Evolutionary conservation across 768 basidiomycete species (phyloP), one percentile per base, ranked within the genome.

Genomic region (Auricularia sp.): DNA sequence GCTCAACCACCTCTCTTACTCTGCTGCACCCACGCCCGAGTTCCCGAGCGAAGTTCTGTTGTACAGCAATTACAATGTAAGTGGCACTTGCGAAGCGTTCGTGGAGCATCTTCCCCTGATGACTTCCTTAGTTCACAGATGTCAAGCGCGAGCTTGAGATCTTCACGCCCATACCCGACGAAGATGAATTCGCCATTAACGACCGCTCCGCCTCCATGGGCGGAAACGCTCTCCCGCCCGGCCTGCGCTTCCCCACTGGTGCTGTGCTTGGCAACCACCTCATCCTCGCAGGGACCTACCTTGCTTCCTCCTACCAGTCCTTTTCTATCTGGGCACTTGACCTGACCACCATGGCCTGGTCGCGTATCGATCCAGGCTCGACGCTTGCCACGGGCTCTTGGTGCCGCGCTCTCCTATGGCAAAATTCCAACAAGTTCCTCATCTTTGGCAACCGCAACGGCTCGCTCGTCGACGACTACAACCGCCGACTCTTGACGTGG

Each of bases 241-340:
- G 96, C 13, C 84, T 98, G 54, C 89, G 96, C 8, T 99, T 99
- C 78, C 96, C 96, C 5, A 91, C 94, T 0, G 96, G 95, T 21
- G 92, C 93, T 37, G 87, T 98, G 67, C 78, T 97, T 6, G 97
- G 95, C 36, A 86, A 86, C 37, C 87, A 94, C 74, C 84, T 99
- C 73, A 89, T 99, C 74, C 88, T 98, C 63, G 94, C 93, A 8
- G 96, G 96, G 36, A 96, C 94, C 21, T 97, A 97, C 72, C 88
- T 99, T 65, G 93, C 95, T 0, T 91, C 94, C 71, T 88, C 89
- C 51, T 92, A 91, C 69, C 94, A 96, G 71, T 92, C 92, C 34
- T 99, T 94, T 75, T 94, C 94, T 10, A 90, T 98, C 65, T 99
- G 95, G 95, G 90, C 92, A 1, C 85, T 99, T 56, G 90, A 99